Percentiles rank a stretch among this genome's conserved stretches.
phyloP scores from a whole-genome alignment of 169 alveolate species.

The Eimeria sp. region DNA sequence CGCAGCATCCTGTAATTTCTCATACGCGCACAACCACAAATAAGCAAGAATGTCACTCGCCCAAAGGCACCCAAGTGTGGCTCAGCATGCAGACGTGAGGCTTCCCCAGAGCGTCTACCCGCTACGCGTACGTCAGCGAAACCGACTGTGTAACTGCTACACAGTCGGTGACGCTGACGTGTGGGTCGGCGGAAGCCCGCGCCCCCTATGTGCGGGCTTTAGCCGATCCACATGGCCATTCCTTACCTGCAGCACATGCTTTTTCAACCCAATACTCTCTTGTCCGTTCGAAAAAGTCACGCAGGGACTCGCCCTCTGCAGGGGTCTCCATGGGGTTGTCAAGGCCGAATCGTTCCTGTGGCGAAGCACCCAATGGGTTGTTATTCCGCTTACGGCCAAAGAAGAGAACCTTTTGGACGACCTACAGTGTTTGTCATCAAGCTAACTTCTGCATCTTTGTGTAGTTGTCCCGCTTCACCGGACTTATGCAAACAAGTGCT shows the following conservation, averaged over 20 bases:
- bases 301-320: conserved; percentile 86
- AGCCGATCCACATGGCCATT: background rate
- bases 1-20: background rate
- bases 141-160: background rate
- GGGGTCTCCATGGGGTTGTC: conserved; percentile 86
- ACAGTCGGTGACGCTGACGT: no score
- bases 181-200: no score
- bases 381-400: background rate
- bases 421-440: background rate
- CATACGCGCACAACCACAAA: background rate
- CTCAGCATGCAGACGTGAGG: background rate
- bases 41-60: background rate
- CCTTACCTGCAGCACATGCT: conserved; percentile 52
- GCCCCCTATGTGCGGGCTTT: background rate
- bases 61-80: background rate
- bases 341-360: conserved; percentile 81
- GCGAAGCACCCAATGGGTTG: background rate
- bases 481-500: background rate
- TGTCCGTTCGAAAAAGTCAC: conserved; percentile 90
- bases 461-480: background rate
- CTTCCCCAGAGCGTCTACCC: background rate
- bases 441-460: no score
- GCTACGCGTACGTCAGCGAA: no score
- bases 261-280: conserved; percentile 88
- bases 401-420: background rate